Evolutionary conservation across 2,329 filamentous ascomycete genomes (phyloP).

Genomic region (Beauveria sp.): DNA sequence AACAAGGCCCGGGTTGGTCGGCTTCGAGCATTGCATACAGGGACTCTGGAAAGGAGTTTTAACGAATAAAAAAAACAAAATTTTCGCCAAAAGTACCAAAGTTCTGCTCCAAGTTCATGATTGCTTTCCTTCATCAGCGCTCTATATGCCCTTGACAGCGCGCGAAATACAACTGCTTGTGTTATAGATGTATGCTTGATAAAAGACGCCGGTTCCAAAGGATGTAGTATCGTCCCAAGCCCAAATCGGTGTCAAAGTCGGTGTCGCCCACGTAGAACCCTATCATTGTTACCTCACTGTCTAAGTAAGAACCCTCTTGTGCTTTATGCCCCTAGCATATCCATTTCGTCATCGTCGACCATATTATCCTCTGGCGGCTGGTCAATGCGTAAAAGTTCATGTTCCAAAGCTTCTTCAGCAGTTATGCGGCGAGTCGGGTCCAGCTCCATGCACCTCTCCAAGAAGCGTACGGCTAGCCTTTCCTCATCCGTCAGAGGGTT

Average conservation of each 20-base stretch:
- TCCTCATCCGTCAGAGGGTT: slow-evolving; percentile 57
- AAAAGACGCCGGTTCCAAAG: not conserved
- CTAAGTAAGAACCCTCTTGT: not conserved
- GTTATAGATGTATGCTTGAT: not conserved
- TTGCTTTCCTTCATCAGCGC: not conserved
- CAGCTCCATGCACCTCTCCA: slow-evolving; percentile 66
- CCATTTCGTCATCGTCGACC: slow-evolving; percentile 48
- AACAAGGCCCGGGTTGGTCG: slow-evolving; percentile 27
- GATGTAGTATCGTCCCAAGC: not conserved
- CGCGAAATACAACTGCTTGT: not conserved
- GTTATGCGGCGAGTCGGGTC: slow-evolving; percentile 69
- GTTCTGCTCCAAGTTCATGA: not conserved
- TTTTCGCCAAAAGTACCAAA: slow-evolving; percentile 24
- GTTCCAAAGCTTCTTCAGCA: slow-evolving; percentile 63
- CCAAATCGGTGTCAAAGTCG: not conserved
- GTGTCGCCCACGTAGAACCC: not conserved
- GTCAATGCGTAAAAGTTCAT: slow-evolving; percentile 54
- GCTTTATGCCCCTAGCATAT: slow-evolving; percentile 31
- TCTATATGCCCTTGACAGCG: not conserved
- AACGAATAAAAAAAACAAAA: slow-evolving; percentile 32
- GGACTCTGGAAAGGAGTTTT: slow-evolving; percentile 32
- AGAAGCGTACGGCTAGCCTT: slow-evolving; percentile 63
- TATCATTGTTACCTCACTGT: slow-evolving; percentile 1
- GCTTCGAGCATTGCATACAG: slow-evolving; percentile 35
- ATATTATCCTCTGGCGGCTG: slow-evolving; percentile 22